phyloP scores from a whole-genome alignment of 169 alveolate species.

The Plasmodium yoelii region DNA sequence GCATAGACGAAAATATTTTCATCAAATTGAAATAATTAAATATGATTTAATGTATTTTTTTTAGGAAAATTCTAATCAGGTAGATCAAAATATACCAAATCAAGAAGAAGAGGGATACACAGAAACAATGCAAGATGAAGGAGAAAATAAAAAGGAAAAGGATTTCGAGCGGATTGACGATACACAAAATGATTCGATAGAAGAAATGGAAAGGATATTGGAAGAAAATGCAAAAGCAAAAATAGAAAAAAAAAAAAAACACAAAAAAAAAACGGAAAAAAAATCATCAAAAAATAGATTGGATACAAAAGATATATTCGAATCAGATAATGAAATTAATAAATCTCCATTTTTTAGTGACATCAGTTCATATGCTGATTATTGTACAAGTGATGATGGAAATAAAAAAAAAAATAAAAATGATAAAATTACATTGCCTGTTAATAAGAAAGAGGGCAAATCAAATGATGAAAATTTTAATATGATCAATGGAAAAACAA shows the following conservation, averaged over 20 bases:
- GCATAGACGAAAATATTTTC: too few relatives aligned
- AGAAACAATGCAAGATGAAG: slow-evolving; percentile 6
- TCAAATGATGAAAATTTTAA: not conserved
- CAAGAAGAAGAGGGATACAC: too few relatives aligned
- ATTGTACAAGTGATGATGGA: slow-evolving; percentile 56
- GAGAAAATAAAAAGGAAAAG: not conserved
- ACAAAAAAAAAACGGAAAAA: not conserved
- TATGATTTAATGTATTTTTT: too few relatives aligned
- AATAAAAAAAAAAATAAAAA: not conserved
- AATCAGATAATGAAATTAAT: not conserved
- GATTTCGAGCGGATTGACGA: not conserved
- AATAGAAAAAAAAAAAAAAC: not conserved
- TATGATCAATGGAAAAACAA: not conserved
- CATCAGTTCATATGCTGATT: slow-evolving; percentile 63
- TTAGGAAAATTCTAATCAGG: too few relatives aligned
- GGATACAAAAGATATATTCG: slow-evolving; percentile 7
- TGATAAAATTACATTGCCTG: not conserved
- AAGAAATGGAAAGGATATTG: not conserved
- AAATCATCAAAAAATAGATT: not conserved
- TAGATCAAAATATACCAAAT: too few relatives aligned
- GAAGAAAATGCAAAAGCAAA: slow-evolving; percentile 2
- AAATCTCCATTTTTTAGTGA: slow-evolving; percentile 74
- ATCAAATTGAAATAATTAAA: too few relatives aligned
- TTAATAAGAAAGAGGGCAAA: not conserved
- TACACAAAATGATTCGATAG: not conserved